Evolutionary conservation across 371 early-diverging fungal genomes (phyloP).

Genomic region (Rhizomucor pusillus): DNA sequence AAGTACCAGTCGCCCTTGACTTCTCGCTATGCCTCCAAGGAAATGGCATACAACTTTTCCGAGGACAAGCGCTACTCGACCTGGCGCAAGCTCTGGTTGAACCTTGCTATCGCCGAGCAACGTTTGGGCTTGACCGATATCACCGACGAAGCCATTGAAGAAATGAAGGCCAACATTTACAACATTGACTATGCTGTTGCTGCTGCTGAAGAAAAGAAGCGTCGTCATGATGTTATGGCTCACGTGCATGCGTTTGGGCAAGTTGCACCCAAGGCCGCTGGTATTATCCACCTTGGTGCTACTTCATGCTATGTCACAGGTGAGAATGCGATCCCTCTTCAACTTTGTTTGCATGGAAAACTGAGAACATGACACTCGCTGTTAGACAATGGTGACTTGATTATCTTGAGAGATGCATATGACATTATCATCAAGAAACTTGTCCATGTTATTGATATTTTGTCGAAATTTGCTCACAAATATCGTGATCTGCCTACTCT

Average conservation of each 20-base stretch:
- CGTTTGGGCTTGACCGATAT: conserved; percentile 48
- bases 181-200: conserved; percentile 92
- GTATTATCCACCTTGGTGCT: conserved; percentile 96
- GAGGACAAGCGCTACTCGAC: conserved; percentile 92
- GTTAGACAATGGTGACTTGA: conserved; percentile 92
- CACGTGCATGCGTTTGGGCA: conserved; percentile 96
- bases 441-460: conserved; percentile 74
- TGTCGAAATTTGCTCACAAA: conserved; percentile 75
- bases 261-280: conserved; percentile 88
- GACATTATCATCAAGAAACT: conserved; percentile 90
- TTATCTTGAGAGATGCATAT: conserved; percentile 91
- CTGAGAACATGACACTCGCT: neutral
- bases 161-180: conserved; percentile 86
- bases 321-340: conserved; percentile 9
- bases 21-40: conserved; percentile 95
- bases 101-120: conserved; percentile 91
- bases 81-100: conserved; percentile 95
- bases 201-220: conserved; percentile 89
- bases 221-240: conserved; percentile 98
- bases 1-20: conserved; percentile 92
- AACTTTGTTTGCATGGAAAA: conserved; percentile 1
- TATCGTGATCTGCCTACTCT: conserved; percentile 90
- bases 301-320: conserved; percentile 96
- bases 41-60: conserved; percentile 96
- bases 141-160: conserved; percentile 81